Base-by-base conservation (phyloP, 1,139 yeast genomes). In the Hemisphaericaspora xylanilytica region DNA sequence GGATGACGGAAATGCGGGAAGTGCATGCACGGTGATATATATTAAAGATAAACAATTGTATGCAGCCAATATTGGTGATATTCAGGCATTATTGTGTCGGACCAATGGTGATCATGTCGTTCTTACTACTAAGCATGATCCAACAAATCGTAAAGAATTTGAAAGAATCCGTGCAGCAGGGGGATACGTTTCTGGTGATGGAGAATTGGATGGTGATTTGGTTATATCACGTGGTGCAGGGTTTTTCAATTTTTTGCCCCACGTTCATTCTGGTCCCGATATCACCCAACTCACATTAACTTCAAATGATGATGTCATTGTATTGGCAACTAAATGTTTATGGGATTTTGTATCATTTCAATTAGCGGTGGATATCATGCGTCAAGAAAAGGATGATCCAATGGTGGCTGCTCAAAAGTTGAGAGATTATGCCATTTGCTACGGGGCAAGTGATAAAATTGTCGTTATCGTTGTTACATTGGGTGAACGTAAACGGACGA, bases 201-300 rank as follows among this genome's bases (percentile, higher is more conserved):
- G 95, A 42, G 81, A 82, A 42, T 73, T 92, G 35, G 96, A 90
- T 58, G 95, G 94, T 33, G 82, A 79, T 28, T 73, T 88, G 18
- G 82, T 81, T 36, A 85, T 89, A 29, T 86, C 97, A 1, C 76
- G 98, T 50, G 96, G 96, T 22, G 89, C 88, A 40, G 98, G 99
- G 0, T 90, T 86, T 58, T 83, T 85, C 59, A 85, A 87, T 49
- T 72, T 84, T 51, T 72, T 89, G 38, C 97, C 97, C 1, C 96
- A 88, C 57, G 80, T 94, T 24, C 88, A 86, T 55, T 86, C 96
- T 0, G 90, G 89, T 0, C 97, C 98, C 1, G 83, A 82, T 52
- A 79, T 89, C 28, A 70, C 78, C 8, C 80, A 78, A 40, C 67
- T 80, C 21, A 74, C 77, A 21, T 59, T 89, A 28, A 73, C 85